These are phyloP conservation scores for Globisporangium solare DNA, from an alignment of 352 stramenopile genomes.

Conservation along the genomic window DNA sequence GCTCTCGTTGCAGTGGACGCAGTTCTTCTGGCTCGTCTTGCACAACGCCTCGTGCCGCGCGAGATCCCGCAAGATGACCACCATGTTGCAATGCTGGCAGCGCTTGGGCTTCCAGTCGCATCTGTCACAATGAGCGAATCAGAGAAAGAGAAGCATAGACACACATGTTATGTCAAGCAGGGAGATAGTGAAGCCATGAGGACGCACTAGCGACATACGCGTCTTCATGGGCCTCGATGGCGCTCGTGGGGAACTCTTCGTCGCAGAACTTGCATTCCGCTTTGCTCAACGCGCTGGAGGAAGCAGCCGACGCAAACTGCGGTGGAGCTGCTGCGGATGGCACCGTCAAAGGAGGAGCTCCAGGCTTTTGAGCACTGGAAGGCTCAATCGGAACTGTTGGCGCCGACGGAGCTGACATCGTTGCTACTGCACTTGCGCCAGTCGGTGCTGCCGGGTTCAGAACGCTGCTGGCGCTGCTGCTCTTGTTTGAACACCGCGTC, in stretches of 20 bases:
- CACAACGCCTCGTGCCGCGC: slow-evolving; percentile 59
- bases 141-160: neutral
- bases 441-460: too few species aligned
- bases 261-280: slow-evolving; percentile 80
- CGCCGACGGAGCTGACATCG: neutral
- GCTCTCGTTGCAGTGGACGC: slow-evolving; percentile 58
- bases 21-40: slow-evolving; percentile 61
- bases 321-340: neutral
- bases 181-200: too few species aligned
- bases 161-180: neutral
- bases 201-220: slow-evolving; percentile 21
- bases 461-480: neutral
- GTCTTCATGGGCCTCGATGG: slow-evolving; percentile 62
- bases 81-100: slow-evolving; percentile 82
- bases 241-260: slow-evolving; percentile 44
- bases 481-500: slow-evolving; percentile 56
- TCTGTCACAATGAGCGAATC: slow-evolving; percentile 14
- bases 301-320: slow-evolving; percentile 1
- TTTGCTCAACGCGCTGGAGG: slow-evolving; percentile 12
- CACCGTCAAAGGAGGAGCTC: neutral
- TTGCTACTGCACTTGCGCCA: too few species aligned
- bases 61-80: slow-evolving; percentile 68
- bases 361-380: too few species aligned
- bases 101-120: slow-evolving; percentile 77
- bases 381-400: neutral